Evolutionary conservation across 306 rosid genomes (phyloP).

Genomic region (Castanea sativa): DNA sequence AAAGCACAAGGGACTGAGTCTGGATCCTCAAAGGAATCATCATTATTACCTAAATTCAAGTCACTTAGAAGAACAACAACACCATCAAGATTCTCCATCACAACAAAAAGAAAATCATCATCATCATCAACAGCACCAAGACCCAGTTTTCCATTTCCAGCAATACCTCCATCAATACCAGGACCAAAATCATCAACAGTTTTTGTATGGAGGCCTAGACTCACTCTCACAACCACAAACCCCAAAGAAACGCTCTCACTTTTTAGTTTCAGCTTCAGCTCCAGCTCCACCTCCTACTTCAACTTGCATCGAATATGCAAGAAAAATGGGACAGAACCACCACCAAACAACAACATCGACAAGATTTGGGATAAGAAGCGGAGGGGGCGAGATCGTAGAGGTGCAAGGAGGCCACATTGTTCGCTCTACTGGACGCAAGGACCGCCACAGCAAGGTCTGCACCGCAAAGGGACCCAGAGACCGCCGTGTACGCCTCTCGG

Average conservation of each 20-base stretch:
- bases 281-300: conserved; percentile 20
- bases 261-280: neutral
- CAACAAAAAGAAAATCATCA: conserved; percentile 15
- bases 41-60: conserved; percentile 24
- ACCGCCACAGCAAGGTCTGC: conserved; percentile 92
- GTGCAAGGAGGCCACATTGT: conserved; percentile 90
- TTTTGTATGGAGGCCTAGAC: conserved; percentile 18
- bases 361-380: conserved; percentile 38
- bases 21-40: conserved; percentile 76
- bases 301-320: conserved; percentile 59
- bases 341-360: conserved; percentile 37
- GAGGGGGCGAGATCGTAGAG: conserved; percentile 73
- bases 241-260: conserved; percentile 37
- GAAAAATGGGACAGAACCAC: conserved; percentile 56
- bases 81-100: conserved; percentile 24
- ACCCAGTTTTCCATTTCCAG: conserved; percentile 26
- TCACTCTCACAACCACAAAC: conserved; percentile 22
- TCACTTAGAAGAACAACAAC: conserved; percentile 31
- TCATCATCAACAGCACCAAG: neutral
- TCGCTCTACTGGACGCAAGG: conserved; percentile 74
- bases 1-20: conserved; percentile 55
- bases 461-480: conserved; percentile 90
- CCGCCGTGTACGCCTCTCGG: conserved; percentile 86
- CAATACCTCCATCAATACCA: conserved; percentile 24
- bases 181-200: conserved; percentile 15